A percentile compares a stretch with the other conserved stretches of the same genome.
Conservation (phyloP, 2,329 filamentous ascomycete species). For the Thelonectria discophora region DNA sequence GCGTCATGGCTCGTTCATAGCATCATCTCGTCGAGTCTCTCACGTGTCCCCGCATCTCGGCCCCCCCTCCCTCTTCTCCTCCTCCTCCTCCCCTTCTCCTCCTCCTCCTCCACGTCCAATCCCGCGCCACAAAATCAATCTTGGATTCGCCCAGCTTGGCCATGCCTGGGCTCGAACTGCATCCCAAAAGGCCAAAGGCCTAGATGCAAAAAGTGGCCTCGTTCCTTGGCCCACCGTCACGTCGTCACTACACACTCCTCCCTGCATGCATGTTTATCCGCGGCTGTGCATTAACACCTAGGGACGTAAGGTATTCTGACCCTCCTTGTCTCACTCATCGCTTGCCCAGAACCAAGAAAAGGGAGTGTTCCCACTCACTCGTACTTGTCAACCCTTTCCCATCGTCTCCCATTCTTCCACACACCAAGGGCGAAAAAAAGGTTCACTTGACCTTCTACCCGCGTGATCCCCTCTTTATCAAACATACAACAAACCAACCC, state of each 20-base stretch:
- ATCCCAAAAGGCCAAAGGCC: slow-evolving; percentile 7
- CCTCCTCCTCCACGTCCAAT: slow-evolving; percentile 38
- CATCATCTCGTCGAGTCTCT: slow-evolving; percentile 38
- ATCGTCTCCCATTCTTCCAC: slow-evolving; percentile 26
- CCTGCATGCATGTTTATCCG: slow-evolving; percentile 40
- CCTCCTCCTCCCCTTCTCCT: slow-evolving; percentile 40
- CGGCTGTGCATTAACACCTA: slow-evolving; percentile 40
- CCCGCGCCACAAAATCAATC: slow-evolving; percentile 39
- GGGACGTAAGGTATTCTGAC: slow-evolving; percentile 30
- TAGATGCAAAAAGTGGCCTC: background rate
- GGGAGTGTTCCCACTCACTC: slow-evolving; percentile 32
- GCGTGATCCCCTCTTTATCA: slow-evolving; percentile 6
- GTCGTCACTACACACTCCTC: slow-evolving; percentile 27
- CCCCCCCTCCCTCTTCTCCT: slow-evolving; percentile 19
- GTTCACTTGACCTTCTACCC: slow-evolving; percentile 28
- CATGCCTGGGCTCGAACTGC: slow-evolving; percentile 30
- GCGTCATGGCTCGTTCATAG: slow-evolving; percentile 39
- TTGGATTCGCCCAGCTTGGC: slow-evolving; percentile 29
- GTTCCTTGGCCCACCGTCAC: slow-evolving; percentile 29
- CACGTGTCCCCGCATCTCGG: slow-evolving; percentile 44
- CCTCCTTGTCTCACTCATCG: slow-evolving; percentile 39
- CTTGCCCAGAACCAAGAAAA: slow-evolving; percentile 28
- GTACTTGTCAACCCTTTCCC: slow-evolving; percentile 31
- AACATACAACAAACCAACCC: slow-evolving; percentile 18
- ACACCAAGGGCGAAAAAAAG: background rate